A percentile compares a stretch with the other conserved stretches of the same genome.
These are phyloP conservation scores for Citeromyces nyonsensis DNA, from an alignment of 805 yeast species.

Conservation along the genomic window DNA sequence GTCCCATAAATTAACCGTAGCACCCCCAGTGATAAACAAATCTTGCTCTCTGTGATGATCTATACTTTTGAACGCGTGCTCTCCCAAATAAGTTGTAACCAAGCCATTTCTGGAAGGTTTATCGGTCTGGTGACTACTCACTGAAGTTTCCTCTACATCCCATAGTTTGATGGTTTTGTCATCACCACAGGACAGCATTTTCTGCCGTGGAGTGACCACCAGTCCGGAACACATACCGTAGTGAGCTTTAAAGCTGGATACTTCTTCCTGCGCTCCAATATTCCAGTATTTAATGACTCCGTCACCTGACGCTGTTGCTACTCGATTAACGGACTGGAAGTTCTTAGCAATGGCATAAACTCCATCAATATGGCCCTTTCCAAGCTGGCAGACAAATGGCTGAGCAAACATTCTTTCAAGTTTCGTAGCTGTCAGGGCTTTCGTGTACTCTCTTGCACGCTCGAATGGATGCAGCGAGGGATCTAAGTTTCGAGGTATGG, in stretches of 20 bases:
- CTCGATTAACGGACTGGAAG: slow-evolving; percentile 45
- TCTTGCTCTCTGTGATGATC: slow-evolving; percentile 74
- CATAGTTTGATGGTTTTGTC: slow-evolving; percentile 85
- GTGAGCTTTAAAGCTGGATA: slow-evolving; percentile 74
- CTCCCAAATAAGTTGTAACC: slow-evolving; percentile 68
- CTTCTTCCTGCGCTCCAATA: slow-evolving; percentile 61
- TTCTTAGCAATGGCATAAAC: slow-evolving; percentile 80
- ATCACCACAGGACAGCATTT: slow-evolving; percentile 73
- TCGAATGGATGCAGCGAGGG: slow-evolving; percentile 96
- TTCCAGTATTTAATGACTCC: slow-evolving; percentile 94
- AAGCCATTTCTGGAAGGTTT: slow-evolving; percentile 32
- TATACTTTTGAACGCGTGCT: slow-evolving; percentile 67
- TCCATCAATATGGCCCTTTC: slow-evolving; percentile 91
- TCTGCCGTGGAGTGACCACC: slow-evolving; percentile 40
- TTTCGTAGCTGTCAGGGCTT: slow-evolving; percentile 90
- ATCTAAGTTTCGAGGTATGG: slow-evolving; percentile 77
- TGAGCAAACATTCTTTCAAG: slow-evolving; percentile 94
- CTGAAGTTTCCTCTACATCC: slow-evolving; percentile 43
- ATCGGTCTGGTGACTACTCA: slow-evolving; percentile 12
- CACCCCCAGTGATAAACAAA: slow-evolving; percentile 85
- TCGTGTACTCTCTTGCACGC: slow-evolving; percentile 90
- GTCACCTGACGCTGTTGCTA: slow-evolving; percentile 92
- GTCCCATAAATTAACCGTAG: slow-evolving; percentile 87
- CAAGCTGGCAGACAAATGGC: slow-evolving; percentile 91
- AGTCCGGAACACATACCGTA: slow-evolving; percentile 82